Percentiles rank a stretch among this genome's conserved stretches.
Evolutionary conservation across 2,329 filamentous ascomycete genomes (phyloP).

Genomic region (Scedosporium dehoogii): DNA sequence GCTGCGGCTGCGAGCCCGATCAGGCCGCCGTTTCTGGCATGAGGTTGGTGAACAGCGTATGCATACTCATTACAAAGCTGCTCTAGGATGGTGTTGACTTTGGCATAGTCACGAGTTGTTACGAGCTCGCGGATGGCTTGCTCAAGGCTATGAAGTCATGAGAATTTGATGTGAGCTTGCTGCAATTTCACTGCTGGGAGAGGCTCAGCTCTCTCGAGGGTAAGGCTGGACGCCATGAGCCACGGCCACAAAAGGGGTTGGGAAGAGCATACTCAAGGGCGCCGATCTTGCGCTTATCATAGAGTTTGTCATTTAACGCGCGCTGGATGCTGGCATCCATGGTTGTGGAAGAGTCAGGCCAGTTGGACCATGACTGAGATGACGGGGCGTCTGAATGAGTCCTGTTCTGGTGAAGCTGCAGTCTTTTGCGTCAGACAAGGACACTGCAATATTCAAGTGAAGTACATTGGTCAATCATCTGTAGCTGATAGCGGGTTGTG

Average conservation of each 20-base stretch:
- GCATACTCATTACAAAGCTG: slow-evolving; percentile 97
- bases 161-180: slow-evolving; percentile 4
- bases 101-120: slow-evolving; percentile 63
- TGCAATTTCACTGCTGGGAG: not conserved
- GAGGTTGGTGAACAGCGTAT: slow-evolving; percentile 92
- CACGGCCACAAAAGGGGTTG: not conserved
- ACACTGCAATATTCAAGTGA: too few relatives aligned
- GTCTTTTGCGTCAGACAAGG: not conserved
- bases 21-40: slow-evolving; percentile 90
- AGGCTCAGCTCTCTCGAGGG: not conserved
- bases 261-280: slow-evolving; percentile 71
- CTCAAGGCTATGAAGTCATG: slow-evolving; percentile 58
- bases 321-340: slow-evolving; percentile 91
- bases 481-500: too few relatives aligned
- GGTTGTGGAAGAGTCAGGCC: slow-evolving; percentile 11
- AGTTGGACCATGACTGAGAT: not conserved
- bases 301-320: slow-evolving; percentile 93
- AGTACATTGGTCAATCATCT: too few relatives aligned
- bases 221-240: slow-evolving; percentile 1
- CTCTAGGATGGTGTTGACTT: slow-evolving; percentile 79
- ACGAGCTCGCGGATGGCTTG: slow-evolving; percentile 79
- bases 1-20: slow-evolving; percentile 93
- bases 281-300: slow-evolving; percentile 94
- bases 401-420: not conserved
- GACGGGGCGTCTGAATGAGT: not conserved